Evolutionary conservation across 805 yeast genomes (phyloP), one percentile per base, ranked within the genome.

Genomic region (Lachancea fermentati): DNA sequence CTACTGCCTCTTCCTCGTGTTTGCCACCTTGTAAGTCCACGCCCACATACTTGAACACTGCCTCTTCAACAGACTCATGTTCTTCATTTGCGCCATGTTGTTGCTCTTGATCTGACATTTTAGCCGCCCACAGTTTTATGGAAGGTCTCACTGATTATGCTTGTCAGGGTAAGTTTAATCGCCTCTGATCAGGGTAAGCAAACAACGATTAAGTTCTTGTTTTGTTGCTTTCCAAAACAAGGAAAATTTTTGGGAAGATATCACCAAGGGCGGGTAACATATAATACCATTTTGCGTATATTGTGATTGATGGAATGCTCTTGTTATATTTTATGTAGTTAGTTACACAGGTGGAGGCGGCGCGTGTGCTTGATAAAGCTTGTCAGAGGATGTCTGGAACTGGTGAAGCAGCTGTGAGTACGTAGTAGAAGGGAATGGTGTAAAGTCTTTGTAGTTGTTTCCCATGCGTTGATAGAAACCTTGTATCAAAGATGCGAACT

Each of bases 31-130:
- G 76, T 31, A 81, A 59, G 1, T 79, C 73, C 5, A 81, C 83
- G 14, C 83, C 86, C 11, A 82, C 91, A 49, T 76, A 75, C 41
- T 75, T 72, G 76, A 83, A 70, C 13, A 84, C 88, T 0, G 88
- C 93, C 13, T 84, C 93, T 52, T 82, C 93, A 2, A 82, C 93
- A 42, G 71, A 65, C 29, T 62, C 67, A 34, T 62, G 62, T 24
- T 39, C 34, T 19, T 53, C 36, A 8, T 39, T 39, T 16, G 43
- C 47, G 4, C 41, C 38, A 5, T 39, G 18, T 28, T 12, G 25
- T 12, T 34, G 24, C 12, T 41, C 43, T 14, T 32, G 31, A 17
- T 41, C 35, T 2, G 43, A 37, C 41, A 37, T 37, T 14, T 22
- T 17, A 11, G 11, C 18, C 22, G 15, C 22, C 22, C 12, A 36